A percentile compares a stretch with the other conserved stretches of the same genome.
Conservation (phyloP, 805 yeast genomes). For the Cyberlindnera mrakii region DNA sequence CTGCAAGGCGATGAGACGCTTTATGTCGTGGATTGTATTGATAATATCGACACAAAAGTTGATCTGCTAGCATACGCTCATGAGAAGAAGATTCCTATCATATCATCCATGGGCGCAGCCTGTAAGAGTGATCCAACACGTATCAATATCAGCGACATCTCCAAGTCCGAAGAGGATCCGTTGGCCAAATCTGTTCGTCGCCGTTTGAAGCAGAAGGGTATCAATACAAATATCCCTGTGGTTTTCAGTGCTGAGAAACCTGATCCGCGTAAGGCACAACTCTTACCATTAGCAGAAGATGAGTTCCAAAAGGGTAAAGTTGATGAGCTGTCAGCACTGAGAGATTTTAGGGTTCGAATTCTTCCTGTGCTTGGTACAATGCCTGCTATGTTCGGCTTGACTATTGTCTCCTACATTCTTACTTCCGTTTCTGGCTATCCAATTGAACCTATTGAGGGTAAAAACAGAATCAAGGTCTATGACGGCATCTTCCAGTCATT, state of each 20-base stretch:
- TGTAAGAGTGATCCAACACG: conserved; percentile 94
- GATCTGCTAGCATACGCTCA: conserved; percentile 76
- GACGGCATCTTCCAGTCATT: conserved; percentile 78
- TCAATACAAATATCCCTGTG: conserved; percentile 69
- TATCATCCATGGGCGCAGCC: conserved; percentile 96
- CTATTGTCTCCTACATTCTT: conserved; percentile 79
- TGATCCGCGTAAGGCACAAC: conserved; percentile 85
- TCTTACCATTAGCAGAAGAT: conserved; percentile 79
- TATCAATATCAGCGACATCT: conserved; percentile 81
- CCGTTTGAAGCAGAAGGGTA: conserved; percentile 74
- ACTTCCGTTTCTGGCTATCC: conserved; percentile 84
- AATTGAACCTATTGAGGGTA: conserved; percentile 85
- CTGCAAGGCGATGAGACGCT: conserved; percentile 55
- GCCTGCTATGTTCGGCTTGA: conserved; percentile 94
- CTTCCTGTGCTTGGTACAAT: conserved; percentile 94
- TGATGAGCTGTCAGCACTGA: conserved; percentile 79
- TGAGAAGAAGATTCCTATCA: conserved; percentile 53
- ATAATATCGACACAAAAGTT: conserved; percentile 94
- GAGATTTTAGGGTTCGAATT: conserved; percentile 88
- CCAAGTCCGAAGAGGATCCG: conserved; percentile 91
- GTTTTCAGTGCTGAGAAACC: conserved; percentile 96
- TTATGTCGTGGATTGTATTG: conserved; percentile 90
- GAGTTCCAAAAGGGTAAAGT: conserved; percentile 79
- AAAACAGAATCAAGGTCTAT: conserved; percentile 77
- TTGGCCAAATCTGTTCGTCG: conserved; percentile 83